Evolutionary conservation across 176 grass and related monocot species (phyloP), one percentile per base, ranked within the genome.

Genomic region (Musa schizocarpa): DNA sequence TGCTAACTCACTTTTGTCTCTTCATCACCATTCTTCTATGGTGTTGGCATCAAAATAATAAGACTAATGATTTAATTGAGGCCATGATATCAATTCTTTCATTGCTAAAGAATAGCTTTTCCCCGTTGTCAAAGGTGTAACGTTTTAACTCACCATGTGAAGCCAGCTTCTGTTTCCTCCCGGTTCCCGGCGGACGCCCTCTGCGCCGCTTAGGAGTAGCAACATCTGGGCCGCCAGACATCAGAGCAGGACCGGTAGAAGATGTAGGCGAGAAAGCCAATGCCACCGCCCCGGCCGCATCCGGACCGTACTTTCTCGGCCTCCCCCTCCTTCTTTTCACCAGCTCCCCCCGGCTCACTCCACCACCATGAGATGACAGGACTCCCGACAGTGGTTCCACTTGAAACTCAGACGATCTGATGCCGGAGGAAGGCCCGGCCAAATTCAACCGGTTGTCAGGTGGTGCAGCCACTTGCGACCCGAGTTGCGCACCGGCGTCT

Each of bases 281-380:
- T 25, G 75, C 85, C 81, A 84, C 83, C 57, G 84, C 87, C 12
- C 89, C 92, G 69, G 29, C 3, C 4, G 34, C 3, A 43, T 96
- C 92, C 1, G 86, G 86, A 11, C 86, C 87, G 75, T 96, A 96
- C 80, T 96, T 96, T 56, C 92, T 82, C 19, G 89, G 92, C 63
- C 92, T 75, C 19, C 92, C 92, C 54, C 92, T 23, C 71, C 92
- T 96, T 26, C 88, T 80, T 70, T 89, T 96, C 16, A 96, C 76
- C 1, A 71, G 82, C 24, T 84, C 75, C 9, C 80, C 76, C 11
- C 14, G 53, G 24, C 14, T 69, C 8, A 57, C 11, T 8, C 50
- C 72, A 27, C n/a, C 22, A 1, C 24, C 21, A 49, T 77, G 55
- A 61, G 85, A 85, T 78, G 83, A 77, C 19, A 48, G 53, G 11